Conservation (phyloP, 192 early-diverging fungal genomes). For the Backusella tarrabulga region DNA sequence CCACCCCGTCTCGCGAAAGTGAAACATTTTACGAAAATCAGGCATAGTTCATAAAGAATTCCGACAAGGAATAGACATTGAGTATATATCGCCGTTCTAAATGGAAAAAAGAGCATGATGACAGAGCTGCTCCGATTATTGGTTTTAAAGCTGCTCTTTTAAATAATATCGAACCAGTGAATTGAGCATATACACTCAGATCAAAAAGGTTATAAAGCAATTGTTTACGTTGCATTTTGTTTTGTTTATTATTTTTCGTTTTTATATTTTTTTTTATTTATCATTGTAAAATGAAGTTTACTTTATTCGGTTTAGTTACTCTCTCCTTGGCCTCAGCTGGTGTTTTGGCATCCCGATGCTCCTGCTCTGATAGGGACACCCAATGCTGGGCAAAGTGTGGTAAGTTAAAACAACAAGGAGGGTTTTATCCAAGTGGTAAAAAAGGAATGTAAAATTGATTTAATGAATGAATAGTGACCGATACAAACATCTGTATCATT, state of each 20-base stretch:
- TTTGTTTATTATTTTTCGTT: not conserved
- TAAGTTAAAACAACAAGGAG: not conserved
- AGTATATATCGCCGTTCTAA: not conserved
- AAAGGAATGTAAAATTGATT: not conserved
- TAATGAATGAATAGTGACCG: not conserved
- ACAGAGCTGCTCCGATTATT: not conserved
- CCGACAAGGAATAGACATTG: not conserved
- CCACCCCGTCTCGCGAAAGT: not conserved
- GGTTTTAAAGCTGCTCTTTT: not conserved
- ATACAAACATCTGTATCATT: not conserved
- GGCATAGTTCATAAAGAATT: not conserved
- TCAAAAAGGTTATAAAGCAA: not conserved
- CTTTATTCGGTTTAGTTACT: not conserved
- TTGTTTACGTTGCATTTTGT: not conserved
- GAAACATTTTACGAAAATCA: not conserved
- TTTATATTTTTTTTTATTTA: not conserved
- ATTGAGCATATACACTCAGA: not conserved
- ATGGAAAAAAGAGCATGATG: not conserved
- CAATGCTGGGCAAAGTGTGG: slow-evolving; percentile 1
- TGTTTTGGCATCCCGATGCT: not conserved
- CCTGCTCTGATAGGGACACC: not conserved
- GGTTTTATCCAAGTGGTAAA: not conserved
- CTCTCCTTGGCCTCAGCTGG: not conserved
- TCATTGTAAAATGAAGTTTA: not conserved
- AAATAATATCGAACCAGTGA: not conserved